Conservation (phyloP, 495 filamentous ascomycete genomes). For the Penicillium flavigenum region DNA sequence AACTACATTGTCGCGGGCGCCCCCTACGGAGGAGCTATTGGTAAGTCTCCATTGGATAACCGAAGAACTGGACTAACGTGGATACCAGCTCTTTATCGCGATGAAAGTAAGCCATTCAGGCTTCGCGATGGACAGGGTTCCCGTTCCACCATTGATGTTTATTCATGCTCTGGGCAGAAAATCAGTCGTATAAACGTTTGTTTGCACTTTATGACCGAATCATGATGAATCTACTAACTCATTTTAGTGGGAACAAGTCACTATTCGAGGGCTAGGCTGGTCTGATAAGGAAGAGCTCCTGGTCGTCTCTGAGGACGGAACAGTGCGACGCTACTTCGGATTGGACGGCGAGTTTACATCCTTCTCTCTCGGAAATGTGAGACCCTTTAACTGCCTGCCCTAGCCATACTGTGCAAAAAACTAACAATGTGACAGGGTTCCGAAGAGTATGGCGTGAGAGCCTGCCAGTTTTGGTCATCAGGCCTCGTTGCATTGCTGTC, state of each 20-base stretch:
- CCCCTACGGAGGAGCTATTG: constrained; percentile 91
- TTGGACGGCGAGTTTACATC: constrained; percentile 92
- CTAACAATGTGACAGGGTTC: constrained; percentile 56
- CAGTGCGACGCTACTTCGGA: constrained; percentile 87
- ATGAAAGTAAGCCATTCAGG: constrained; percentile 78
- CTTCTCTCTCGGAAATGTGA: constrained; percentile 87
- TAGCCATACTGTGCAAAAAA: not conserved
- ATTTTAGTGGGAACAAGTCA: constrained; percentile 84
- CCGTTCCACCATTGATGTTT: constrained; percentile 88
- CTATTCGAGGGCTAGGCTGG: constrained; percentile 89
- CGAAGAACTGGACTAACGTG: constrained; percentile 6
- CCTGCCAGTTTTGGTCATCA: constrained; percentile 85
- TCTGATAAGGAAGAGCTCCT: constrained; percentile 94
- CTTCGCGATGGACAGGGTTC: constrained; percentile 68
- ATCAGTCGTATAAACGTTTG: constrained; percentile 68
- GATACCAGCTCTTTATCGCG: constrained; percentile 74
- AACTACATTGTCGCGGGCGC: constrained; percentile 91
- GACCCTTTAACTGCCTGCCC: not conserved
- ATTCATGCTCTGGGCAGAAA: constrained; percentile 85
- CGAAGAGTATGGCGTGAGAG: constrained; percentile 81
- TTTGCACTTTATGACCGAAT: not conserved
- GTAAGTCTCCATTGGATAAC: constrained; percentile 47
- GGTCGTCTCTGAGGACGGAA: constrained; percentile 85
- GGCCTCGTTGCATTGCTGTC: constrained; percentile 91
- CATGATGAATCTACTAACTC: constrained; percentile 4